Conservation (phyloP, 176 grass and related monocot species). For the Musa troglodytarum region DNA sequence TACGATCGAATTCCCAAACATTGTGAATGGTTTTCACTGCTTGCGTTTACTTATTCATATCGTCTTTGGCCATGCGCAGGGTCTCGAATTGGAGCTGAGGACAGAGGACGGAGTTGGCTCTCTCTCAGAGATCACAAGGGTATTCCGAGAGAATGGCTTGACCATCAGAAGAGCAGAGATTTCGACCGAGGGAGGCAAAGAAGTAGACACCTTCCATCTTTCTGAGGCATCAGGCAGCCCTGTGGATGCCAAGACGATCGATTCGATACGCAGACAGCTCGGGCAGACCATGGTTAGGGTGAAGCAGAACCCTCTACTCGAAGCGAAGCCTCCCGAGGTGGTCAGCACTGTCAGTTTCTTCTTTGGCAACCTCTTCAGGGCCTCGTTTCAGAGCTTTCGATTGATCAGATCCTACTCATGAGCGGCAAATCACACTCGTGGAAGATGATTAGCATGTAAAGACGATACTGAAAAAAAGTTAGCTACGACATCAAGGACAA, state of each 20-base stretch:
- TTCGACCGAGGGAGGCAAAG: background rate
- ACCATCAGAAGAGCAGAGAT: background rate
- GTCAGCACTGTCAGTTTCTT: background rate
- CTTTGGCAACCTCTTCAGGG: slow-evolving; percentile 1
- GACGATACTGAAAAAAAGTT: no score
- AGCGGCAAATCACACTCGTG: background rate
- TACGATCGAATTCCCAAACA: background rate
- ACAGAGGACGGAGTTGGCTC: background rate
- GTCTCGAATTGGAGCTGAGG: background rate
- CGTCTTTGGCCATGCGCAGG: background rate
- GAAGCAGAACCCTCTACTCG: background rate
- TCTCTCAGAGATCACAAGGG: background rate
- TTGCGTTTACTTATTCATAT: background rate
- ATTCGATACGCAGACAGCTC: background rate
- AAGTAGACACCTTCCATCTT: slow-evolving; percentile 1
- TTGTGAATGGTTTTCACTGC: background rate
- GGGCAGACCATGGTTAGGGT: background rate
- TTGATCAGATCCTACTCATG: slow-evolving; percentile 5
- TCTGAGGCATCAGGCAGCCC: background rate
- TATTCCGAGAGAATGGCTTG: slow-evolving; percentile 9
- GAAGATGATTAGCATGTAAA: no score
- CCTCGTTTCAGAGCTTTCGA: background rate
- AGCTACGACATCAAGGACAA: no score
- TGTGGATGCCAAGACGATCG: background rate
- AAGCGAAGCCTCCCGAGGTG: background rate